Conservation (phyloP, 1,284 basidiomycete species). For the Ceratobasidium papillatum region DNA sequence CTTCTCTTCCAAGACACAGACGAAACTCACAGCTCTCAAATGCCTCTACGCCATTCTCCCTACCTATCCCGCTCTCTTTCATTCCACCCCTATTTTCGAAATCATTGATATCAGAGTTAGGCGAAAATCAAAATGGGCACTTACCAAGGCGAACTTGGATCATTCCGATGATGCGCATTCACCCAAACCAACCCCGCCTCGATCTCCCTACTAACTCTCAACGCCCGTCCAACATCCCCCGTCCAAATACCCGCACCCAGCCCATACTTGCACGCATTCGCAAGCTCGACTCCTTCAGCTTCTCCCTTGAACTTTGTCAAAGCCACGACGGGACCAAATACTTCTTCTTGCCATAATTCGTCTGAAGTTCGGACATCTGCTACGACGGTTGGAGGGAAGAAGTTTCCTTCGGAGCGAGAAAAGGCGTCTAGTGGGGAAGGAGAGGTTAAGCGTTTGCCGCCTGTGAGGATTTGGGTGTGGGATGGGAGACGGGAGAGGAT, state of each 20-base stretch:
- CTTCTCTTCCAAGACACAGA: background rate
- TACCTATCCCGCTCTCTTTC: conserved; percentile 83
- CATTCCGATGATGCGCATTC: conserved; percentile 86
- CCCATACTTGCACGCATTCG: conserved; percentile 80
- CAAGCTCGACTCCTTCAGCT: conserved; percentile 68
- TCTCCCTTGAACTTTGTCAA: conserved; percentile 74
- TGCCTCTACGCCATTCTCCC: conserved; percentile 83
- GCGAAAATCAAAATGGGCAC: conserved; percentile 46
- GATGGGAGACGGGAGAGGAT: conserved; percentile 60
- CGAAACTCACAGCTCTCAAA: conserved; percentile 70
- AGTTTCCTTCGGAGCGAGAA: conserved; percentile 71
- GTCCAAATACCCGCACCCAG: conserved; percentile 86
- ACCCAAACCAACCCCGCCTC: conserved; percentile 83
- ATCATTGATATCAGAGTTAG: conserved; percentile 10
- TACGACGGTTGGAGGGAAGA: conserved; percentile 81
- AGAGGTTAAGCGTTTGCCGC: conserved; percentile 71
- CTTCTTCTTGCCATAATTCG: conserved; percentile 80
- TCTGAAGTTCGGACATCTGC: conserved; percentile 64
- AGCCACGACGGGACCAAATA: conserved; percentile 82
- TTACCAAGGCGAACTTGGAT: conserved; percentile 85
- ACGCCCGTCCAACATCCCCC: conserved; percentile 71
- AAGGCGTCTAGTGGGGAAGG: conserved; percentile 70
- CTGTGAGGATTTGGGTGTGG: conserved; percentile 62
- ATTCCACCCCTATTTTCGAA: conserved; percentile 72
- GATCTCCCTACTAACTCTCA: conserved; percentile 71